phyloP scores from a whole-genome alignment of 345 rosid genomes.

The Conringia planisiliqua region DNA sequence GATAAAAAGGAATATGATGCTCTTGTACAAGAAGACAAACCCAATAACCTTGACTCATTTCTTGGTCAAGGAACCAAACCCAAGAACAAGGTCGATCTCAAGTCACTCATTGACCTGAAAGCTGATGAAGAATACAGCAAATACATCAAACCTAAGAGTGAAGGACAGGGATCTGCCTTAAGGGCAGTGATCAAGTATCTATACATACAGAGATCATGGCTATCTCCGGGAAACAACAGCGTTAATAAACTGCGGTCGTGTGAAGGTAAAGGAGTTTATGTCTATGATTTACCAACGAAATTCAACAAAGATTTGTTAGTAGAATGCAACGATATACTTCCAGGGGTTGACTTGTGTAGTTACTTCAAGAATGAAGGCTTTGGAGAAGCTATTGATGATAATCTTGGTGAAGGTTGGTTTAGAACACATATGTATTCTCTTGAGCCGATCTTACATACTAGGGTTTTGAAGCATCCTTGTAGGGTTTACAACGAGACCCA shows the following conservation, averaged over 20 bases:
- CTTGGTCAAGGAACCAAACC: neutral
- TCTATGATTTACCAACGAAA: conserved; percentile 68
- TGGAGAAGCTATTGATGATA: conserved; percentile 48
- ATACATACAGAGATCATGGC: conserved; percentile 53
- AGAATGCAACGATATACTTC: conserved; percentile 59
- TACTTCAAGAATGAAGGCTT: conserved; percentile 50
- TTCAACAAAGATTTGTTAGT: conserved; percentile 65
- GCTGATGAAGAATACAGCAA: neutral
- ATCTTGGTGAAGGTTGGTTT: conserved; percentile 62
- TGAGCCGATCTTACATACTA: conserved; percentile 67
- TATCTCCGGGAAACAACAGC: neutral
- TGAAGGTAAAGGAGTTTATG: conserved; percentile 59
- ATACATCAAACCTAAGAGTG: conserved; percentile 26
- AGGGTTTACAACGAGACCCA: conserved; percentile 53
- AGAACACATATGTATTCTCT: conserved; percentile 61
- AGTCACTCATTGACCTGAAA: neutral
- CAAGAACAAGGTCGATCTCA: neutral
- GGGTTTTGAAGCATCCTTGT: conserved; percentile 64
- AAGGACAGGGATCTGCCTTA: conserved; percentile 39
- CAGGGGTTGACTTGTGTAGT: conserved; percentile 54
- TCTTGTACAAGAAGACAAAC: neutral
- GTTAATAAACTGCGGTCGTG: conserved; percentile 25
- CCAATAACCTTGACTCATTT: neutral
- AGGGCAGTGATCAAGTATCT: conserved; percentile 39
- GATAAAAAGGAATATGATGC: neutral